These are phyloP conservation scores for Chamaecrista fasciculata DNA, from an alignment of 306 rosid species.

Conservation along the genomic window DNA sequence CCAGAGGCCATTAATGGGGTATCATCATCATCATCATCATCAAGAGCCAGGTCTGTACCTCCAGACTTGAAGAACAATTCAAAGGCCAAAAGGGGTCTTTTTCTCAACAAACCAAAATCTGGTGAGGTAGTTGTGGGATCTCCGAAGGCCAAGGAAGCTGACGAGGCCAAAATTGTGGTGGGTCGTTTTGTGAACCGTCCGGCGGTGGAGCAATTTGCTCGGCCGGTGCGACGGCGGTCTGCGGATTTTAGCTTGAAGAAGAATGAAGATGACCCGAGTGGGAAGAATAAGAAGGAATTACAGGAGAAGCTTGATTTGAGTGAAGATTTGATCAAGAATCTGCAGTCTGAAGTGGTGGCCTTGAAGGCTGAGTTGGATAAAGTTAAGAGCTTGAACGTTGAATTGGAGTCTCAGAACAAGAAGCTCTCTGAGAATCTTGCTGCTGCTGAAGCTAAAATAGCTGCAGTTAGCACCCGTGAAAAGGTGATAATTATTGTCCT, in stretches of 20 bases:
- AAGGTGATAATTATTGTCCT: conserved; percentile 46
- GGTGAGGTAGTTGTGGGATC: conserved; percentile 44
- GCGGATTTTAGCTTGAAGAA: conserved; percentile 34
- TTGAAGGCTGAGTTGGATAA: conserved; percentile 72
- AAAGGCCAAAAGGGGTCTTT: conserved; percentile 41
- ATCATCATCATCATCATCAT: conserved; percentile 34
- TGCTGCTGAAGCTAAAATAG: conserved; percentile 63
- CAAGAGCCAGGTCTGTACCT: conserved; percentile 49
- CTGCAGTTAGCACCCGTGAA: conserved; percentile 31
- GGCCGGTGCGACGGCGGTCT: conserved; percentile 41
- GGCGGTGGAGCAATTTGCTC: conserved; percentile 42
- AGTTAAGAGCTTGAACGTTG: conserved; percentile 51
- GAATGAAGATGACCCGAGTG: conserved; percentile 48
- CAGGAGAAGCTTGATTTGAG: conserved; percentile 46
- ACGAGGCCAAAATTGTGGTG: conserved; percentile 39
- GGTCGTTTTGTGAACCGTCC: conserved; percentile 36
- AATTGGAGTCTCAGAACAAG: conserved; percentile 58
- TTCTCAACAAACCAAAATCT: conserved; percentile 44
- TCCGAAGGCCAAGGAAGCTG: conserved; percentile 50
- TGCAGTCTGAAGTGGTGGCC: conserved; percentile 52
- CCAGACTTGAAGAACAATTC: conserved; percentile 49
- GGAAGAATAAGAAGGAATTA: conserved; percentile 43
- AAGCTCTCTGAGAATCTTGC: conserved; percentile 60
- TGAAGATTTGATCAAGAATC: conserved; percentile 54
- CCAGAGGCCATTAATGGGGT: conserved; percentile 32